Evolutionary conservation across 1,284 basidiomycete species (phyloP), one percentile per base, ranked within the genome.

Genomic region (Apiotrichum mycotoxinovorans): DNA sequence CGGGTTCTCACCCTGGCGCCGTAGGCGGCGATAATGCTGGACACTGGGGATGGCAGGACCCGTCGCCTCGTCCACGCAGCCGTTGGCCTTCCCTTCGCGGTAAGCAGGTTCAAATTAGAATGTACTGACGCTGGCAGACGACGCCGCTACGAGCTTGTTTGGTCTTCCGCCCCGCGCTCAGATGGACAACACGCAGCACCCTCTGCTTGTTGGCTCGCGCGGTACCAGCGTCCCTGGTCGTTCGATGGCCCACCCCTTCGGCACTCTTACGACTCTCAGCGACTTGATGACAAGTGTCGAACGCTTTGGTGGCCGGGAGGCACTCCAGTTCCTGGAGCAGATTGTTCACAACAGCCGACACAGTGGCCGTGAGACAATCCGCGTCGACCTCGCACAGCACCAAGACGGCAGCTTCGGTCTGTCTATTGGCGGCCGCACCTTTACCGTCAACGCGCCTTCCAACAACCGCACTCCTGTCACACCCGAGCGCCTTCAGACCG

Each of bases 261-360:
- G 56, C 56, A 74, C 77, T 51, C 69, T 82, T 27, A 83, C 62
- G 45, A 66, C 58, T 47, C 80, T 82, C 56, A 76, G 81, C 25
- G 87, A 88, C 52, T 79, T 91, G 51, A 77, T 91, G 25, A 87
- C 89, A 52, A 87, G 86, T 25, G 85, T 96, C 38, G 87, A 93
- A 65, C 85, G 88, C 51, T 83, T 91, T 51, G 86, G 93, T 52
- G 90, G 89, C 1, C 86, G 84, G 17, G 86, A 88, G 26, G 88
- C 89, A 15, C 81, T 89, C 25, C 89, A 92, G 66, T 80, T 94
- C 54, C 84, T 95, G 64, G 89, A 94, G 62, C 87, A 88, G 58
- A 81, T 93, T 43, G 84, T 66, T 5, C 51, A 58, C 23, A 62
- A 60, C 37, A 59, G 62, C 33, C 66, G 66, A 12, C 42, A 61